Evolutionary conservation across 2,329 filamentous ascomycete genomes (phyloP), one percentile per base, ranked within the genome.

Genomic region (Nothophoma quercina): DNA sequence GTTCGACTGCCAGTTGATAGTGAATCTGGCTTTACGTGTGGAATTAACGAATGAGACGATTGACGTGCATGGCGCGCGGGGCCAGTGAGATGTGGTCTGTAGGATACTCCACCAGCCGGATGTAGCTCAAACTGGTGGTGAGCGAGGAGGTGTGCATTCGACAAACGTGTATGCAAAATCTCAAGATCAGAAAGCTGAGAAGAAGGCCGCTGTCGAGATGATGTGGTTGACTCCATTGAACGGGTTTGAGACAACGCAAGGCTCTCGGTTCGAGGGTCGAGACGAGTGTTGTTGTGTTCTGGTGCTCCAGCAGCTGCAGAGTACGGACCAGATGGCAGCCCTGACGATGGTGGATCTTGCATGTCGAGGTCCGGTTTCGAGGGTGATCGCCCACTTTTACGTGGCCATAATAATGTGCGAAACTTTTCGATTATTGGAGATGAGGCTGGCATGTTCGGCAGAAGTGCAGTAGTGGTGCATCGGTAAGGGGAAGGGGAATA

Each of bases 121-220:
- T 53, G 50, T 22, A 53, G 15, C 23, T 53, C 50, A 22, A 53
- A 53, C 9, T 53, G 50, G 15, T 53, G 50, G 18, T 53, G 43
- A 28, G 50, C 50, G 16, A 48, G 50, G 15, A 53, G 39, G 28
- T 53, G 50, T 10, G 43, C 50, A 10, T 53, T 53, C n/a, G 50
- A 53, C 21, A 53, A 18, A 9, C 50, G 50, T 26, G 50, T 43
- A 29, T 53, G 50, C 16, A 53, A 23, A 5, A 53, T 29, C 8
- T 53, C 50, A 3, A 53, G 19, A 40, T 53, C 44, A 4, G 50
- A 53, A 6, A 23, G 28, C 39, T 38, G 50, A 25, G 43, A 36
- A 5, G 7, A n/a, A 13, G 42, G 30, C 12, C 30, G 36, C 15
- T 35, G 23, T 3, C 13, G 9, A 5, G 25, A 15, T 21, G 36